These are phyloP conservation scores for Protea cynaroides DNA, from an alignment of 164 flowering plant genomes.

Conservation along the genomic window DNA sequence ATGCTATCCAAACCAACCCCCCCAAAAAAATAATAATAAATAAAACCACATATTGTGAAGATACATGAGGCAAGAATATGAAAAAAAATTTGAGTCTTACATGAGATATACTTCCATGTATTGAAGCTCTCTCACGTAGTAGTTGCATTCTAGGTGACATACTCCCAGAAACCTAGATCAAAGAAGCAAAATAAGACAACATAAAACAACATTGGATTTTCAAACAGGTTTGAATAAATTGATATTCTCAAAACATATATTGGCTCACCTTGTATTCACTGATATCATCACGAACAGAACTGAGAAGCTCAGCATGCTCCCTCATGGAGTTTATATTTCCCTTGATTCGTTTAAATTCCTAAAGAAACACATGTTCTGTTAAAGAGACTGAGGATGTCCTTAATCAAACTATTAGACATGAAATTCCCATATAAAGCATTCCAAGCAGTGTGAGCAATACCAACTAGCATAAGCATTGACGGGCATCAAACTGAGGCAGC, in stretches of 20 bases:
- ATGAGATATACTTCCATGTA: slow-evolving; percentile 82
- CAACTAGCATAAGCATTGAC: background rate
- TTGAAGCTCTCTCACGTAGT: slow-evolving; percentile 70
- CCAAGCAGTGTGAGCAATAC: no score
- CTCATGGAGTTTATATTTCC: slow-evolving; percentile 73
- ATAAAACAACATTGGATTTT: background rate
- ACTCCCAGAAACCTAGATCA: slow-evolving; percentile 55
- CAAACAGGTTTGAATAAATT: background rate
- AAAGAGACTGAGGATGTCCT: background rate
- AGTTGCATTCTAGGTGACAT: slow-evolving; percentile 56
- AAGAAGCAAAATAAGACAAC: background rate
- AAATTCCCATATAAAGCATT: background rate
- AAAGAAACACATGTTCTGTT: slow-evolving; percentile 4
- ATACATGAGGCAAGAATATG: background rate
- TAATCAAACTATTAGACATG: background rate
- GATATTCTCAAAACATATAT: background rate
- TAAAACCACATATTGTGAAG: no score
- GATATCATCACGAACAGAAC: slow-evolving; percentile 80
- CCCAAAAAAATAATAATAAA: no score
- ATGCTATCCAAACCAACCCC: no score
- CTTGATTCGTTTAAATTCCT: slow-evolving; percentile 74
- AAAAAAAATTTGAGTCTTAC: slow-evolving; percentile 27
- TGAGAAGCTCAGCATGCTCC: slow-evolving; percentile 84
- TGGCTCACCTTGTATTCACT: slow-evolving; percentile 71
- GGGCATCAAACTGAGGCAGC: background rate